These are phyloP conservation scores for Sphagnurus paluster DNA, from an alignment of 1,284 basidiomycete species.

Conservation along the genomic window DNA sequence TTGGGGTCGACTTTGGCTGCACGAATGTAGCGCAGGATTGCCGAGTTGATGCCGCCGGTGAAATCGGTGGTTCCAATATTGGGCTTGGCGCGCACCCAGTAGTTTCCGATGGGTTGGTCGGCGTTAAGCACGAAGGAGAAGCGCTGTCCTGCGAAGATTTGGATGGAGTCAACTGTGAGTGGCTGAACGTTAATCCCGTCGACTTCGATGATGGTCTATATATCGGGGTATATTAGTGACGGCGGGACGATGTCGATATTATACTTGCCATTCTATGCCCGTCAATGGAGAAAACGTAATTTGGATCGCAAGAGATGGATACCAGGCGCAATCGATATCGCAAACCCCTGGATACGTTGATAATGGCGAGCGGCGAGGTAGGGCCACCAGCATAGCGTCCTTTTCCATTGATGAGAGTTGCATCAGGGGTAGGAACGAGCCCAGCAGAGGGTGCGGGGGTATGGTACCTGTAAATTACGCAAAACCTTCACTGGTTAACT, in stretches of 20 bases:
- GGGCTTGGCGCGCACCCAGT: slow-evolving; percentile 39
- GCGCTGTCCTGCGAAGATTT: slow-evolving; percentile 32
- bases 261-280: slow-evolving; percentile 43
- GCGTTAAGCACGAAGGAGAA: slow-evolving; percentile 40
- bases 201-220: slow-evolving; percentile 18
- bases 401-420: slow-evolving; percentile 39
- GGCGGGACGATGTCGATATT: slow-evolving; percentile 39
- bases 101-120: slow-evolving; percentile 33
- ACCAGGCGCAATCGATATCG: slow-evolving; percentile 54
- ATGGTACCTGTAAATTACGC: slow-evolving; percentile 28
- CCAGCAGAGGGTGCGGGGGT: slow-evolving; percentile 15
- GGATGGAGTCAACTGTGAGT: neutral
- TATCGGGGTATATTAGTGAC: slow-evolving; percentile 36
- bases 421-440: slow-evolving; percentile 20
- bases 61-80: slow-evolving; percentile 25
- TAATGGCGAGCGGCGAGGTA: slow-evolving; percentile 27
- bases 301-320: slow-evolving; percentile 39
- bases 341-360: slow-evolving; percentile 30
- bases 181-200: too few species aligned
- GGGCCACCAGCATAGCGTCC: slow-evolving; percentile 35
- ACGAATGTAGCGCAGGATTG: slow-evolving; percentile 37
- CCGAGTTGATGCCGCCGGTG: slow-evolving; percentile 30
- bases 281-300: slow-evolving; percentile 35
- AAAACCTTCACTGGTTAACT: neutral
- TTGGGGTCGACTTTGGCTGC: slow-evolving; percentile 32